Percentiles rank a stretch among this genome's conserved stretches.
These are phyloP conservation scores for Suillus luteus DNA, from an alignment of 768 basidiomycete species.

Conservation along the genomic window DNA sequence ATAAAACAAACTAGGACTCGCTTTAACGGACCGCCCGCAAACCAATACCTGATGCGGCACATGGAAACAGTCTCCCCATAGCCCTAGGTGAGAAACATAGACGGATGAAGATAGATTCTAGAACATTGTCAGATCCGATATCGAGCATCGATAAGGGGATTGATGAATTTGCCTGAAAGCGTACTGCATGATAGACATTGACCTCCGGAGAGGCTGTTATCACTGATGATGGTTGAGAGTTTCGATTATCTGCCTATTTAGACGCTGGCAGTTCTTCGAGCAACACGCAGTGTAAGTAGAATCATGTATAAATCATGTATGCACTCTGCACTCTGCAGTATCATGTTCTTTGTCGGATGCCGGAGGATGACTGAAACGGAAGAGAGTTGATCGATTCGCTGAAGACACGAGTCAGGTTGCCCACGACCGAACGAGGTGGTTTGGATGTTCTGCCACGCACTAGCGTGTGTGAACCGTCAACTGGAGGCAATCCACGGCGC, in stretches of 20 bases:
- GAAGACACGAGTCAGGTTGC: not conserved
- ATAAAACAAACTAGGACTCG: not conserved
- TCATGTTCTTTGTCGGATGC: not conserved
- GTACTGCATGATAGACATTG: not conserved
- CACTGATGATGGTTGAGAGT: not conserved
- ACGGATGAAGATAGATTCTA: not conserved
- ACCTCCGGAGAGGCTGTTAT: not conserved
- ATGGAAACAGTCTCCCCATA: not conserved
- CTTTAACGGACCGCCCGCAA: not conserved
- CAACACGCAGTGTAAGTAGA: too few species aligned
- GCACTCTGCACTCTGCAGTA: not conserved
- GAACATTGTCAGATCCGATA: not conserved
- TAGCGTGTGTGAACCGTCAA: conserved; percentile 21
- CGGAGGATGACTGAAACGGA: not conserved
- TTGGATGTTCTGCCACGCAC: not conserved
- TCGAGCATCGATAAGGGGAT: not conserved
- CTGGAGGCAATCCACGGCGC: conserved; percentile 18
- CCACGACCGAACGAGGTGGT: not conserved
- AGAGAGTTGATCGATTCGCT: not conserved
- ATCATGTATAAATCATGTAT: too few species aligned
- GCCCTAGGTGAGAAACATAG: not conserved
- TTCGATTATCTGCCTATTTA: not conserved
- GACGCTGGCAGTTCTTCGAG: not conserved
- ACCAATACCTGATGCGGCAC: not conserved
- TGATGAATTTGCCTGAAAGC: not conserved